Evolutionary conservation across 768 basidiomycete genomes (phyloP), one percentile per base, ranked within the genome.

Genomic region (Lepiota brunneoincarnata): DNA sequence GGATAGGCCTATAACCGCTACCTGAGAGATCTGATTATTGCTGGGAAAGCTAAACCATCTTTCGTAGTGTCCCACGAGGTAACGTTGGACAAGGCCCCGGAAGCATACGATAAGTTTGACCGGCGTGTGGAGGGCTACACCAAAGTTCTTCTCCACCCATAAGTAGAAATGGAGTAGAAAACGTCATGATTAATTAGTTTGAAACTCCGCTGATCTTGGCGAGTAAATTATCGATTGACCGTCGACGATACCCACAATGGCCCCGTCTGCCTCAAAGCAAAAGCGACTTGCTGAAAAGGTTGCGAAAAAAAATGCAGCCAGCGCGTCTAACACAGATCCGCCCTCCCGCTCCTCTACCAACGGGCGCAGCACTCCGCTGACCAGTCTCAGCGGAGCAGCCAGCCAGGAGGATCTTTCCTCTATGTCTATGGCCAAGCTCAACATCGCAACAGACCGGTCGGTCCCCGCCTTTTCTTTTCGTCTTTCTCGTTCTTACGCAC

Each of bases 281-380:
- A 98, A 98, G 71, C 85, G 96, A 44, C 82, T 97, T 54, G 94
- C 92, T 57, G 95, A 96, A 71, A 97, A 97, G 72, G 93, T 87
- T 17, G 90, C 89, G 56, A 91, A 90, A 68, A 82, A 87, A 69
- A 78, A 83, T 51, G 78, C 87, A 9, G 45, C 36, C 23, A 21
- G 26, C 14, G 45, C 36, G 14, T 48, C 51, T 18, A 26, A 34
- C 18, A 49, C 56, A 15, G 21, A 39, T 17, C 36, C 44, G 11
- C 41, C 42, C 35, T 41, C 45, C 12, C 35, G 57, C 14, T 79
- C 80, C 51, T 89, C 89, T 1, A 76, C 76, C 23, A 78, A 77
- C 65, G 87, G 80, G 53, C 73, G 73, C 17, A 83, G 82, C 64
- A 97, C 94, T 3, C 93, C 96, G 4, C 66, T 94, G 54, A 95